phyloP scores from a whole-genome alignment of 371 early-diverging fungal species.

The Saksenaea vasiformis region DNA sequence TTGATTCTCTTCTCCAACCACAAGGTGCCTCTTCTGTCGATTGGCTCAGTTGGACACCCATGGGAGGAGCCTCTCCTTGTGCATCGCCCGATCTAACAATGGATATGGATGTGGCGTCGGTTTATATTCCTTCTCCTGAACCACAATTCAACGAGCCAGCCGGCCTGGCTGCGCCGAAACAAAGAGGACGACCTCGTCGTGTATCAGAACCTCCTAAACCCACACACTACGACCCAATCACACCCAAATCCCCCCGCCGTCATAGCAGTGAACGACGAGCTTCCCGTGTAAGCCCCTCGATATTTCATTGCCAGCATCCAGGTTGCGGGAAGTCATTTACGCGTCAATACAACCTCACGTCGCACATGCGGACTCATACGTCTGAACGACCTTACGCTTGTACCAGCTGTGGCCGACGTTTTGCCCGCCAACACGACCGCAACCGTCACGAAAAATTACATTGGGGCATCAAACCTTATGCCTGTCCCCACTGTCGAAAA shows the following conservation, averaged over 20 bases:
- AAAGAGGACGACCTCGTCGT: constrained; percentile 17
- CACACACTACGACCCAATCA: constrained; percentile 1
- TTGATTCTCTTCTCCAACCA: neutral
- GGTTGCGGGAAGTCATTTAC: constrained; percentile 71
- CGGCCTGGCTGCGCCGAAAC: neutral
- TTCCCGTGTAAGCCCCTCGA: neutral
- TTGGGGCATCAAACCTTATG: constrained; percentile 52
- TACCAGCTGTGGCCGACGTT: constrained; percentile 41
- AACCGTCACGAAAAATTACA: constrained; percentile 56
- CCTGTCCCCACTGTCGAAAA: constrained; percentile 45
- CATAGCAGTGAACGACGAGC: constrained; percentile 18
- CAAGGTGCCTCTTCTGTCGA: neutral
- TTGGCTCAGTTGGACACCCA: constrained; percentile 19
- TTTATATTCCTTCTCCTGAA: constrained; percentile 4
- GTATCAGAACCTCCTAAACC: constrained; percentile 27
- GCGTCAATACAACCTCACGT: constrained; percentile 72
- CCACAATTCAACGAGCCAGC: constrained; percentile 5
- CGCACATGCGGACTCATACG: constrained; percentile 73
- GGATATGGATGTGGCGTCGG: constrained; percentile 17
- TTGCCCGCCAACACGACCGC: constrained; percentile 55
- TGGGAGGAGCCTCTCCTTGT: constrained; percentile 7
- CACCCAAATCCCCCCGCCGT: constrained; percentile 15
- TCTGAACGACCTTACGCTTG: constrained; percentile 45
- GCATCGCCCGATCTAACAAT: constrained; percentile 10
- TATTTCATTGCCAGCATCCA: constrained; percentile 31